phyloP scores from a whole-genome alignment of 2,329 filamentous ascomycete genomes.

The Madurella fahalii region DNA sequence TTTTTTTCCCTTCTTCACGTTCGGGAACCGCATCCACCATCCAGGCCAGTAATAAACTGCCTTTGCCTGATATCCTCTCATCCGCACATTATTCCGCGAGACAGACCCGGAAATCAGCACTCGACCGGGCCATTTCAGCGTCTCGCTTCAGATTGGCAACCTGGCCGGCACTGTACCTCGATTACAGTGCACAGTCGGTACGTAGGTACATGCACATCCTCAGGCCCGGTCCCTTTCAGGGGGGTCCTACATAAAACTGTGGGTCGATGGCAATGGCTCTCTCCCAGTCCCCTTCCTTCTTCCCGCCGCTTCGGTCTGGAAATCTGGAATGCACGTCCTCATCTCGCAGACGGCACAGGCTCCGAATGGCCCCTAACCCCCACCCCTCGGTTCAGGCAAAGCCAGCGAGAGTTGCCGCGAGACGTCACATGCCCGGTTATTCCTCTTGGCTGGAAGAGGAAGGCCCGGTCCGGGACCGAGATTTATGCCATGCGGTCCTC shows the following conservation, averaged over 20 bases:
- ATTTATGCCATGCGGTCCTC: background rate
- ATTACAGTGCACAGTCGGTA: background rate
- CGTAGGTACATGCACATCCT: background rate
- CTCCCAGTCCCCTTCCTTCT: background rate
- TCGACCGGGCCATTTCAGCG: background rate
- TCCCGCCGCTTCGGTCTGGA: background rate
- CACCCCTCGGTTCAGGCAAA: background rate
- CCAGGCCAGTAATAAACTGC: background rate
- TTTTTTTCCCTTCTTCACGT: background rate
- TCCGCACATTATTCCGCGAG: background rate
- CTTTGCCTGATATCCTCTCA: background rate
- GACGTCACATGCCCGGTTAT: too few relatives aligned
- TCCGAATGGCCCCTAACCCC: background rate
- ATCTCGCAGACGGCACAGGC: conserved; percentile 5
- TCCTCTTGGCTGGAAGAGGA: background rate
- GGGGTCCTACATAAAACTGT: background rate
- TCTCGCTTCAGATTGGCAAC: background rate
- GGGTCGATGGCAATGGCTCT: background rate
- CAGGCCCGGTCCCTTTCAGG: background rate
- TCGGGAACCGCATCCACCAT: background rate
- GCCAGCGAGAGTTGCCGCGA: too few relatives aligned
- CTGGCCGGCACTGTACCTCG: background rate
- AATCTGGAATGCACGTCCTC: background rate
- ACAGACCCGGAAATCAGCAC: background rate
- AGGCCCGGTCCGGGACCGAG: background rate